Base-by-base conservation (phyloP, 164 flowering plant species). In the Chimonanthus salicifolius region DNA sequence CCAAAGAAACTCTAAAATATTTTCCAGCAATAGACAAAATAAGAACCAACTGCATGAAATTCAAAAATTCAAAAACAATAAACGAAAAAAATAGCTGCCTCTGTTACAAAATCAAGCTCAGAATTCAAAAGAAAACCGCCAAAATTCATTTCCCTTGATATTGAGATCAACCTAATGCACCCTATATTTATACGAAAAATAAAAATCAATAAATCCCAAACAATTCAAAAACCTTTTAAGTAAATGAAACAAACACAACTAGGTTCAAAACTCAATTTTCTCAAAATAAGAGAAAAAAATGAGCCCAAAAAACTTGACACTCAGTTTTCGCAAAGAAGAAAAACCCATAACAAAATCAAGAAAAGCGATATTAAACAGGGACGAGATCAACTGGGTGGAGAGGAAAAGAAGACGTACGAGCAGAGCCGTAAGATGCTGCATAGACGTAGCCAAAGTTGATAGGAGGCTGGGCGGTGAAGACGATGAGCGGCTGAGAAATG, bases 381-480 rank as follows among this genome's bases (percentile, higher is more conserved):
- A 7, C 8, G 65, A 4, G 10, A 62, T 62, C 33, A 62, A 62
- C 20, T 33, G n/a, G 8, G 20, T n/a, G 7, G 20, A n/a, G 65
- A 16, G 20, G 65, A 62, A 33, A 0, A 33, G 33, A 33, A 44
- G 62, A 49, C 81, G 46, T 78, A 87, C 93, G 80, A 66, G 85
- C 74, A 74, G 78, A 20, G 2, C 87, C 89, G 20, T 62, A 62
- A 18, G 88, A 66, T 11, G 92, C 80, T 13, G 89, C 90, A 20
- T 77, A 69, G 63, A 85, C 51, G 49, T 74, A 82, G 54, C 76
- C 49, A 49, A 74, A 46, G 47, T 80, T 81, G 11, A 69, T 46
- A 7, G 74, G 2, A 20, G 85, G 75, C 76, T 33, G 2, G 80
- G 77, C 13, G 82, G 75, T 2, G 74, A 62, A 5, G 76, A 16